Evolutionary conservation across 495 filamentous ascomycete genomes (phyloP).

Genomic region (Lentithecium fluviatile): DNA sequence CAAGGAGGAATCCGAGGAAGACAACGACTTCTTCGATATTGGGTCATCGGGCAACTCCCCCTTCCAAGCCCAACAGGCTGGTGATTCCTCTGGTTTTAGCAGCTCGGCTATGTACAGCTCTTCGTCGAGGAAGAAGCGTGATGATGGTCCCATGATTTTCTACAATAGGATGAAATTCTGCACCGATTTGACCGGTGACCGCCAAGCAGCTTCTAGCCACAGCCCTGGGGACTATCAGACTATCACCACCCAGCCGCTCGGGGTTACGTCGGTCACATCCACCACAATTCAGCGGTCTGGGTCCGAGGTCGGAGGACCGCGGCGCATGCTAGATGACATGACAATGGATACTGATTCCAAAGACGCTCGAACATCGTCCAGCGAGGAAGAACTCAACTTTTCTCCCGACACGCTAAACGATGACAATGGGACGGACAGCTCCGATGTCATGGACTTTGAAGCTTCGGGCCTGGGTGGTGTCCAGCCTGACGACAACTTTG

Average conservation of each 20-base stretch:
- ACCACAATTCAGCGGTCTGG: neutral
- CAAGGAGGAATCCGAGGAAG: conserved; percentile 36
- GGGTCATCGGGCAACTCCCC: conserved; percentile 21
- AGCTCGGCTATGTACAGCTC: conserved; percentile 42
- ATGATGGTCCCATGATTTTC: conserved; percentile 74
- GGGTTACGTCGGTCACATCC: conserved; percentile 3
- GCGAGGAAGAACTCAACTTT: conserved; percentile 18
- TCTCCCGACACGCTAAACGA: conserved; percentile 5
- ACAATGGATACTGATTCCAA: conserved; percentile 1
- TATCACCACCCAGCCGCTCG: conserved; percentile 21
- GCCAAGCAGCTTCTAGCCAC: neutral
- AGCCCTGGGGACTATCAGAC: conserved; percentile 16
- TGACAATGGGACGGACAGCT: conserved; percentile 8
- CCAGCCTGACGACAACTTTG: conserved; percentile 66
- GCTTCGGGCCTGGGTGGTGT: conserved; percentile 66
- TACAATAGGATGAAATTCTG: conserved; percentile 74
- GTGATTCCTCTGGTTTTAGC: conserved; percentile 38
- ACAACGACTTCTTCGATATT: conserved; percentile 22
- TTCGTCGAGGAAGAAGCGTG: conserved; percentile 47
- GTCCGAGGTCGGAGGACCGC: conserved; percentile 1
- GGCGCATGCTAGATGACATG: conserved; percentile 5
- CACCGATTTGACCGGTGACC: conserved; percentile 71
- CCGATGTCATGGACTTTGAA: conserved; percentile 48
- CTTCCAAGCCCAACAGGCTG: conserved; percentile 21
- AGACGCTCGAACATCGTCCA: conserved; percentile 12